Evolutionary conservation across 768 basidiomycete genomes (phyloP).

Genomic region (Lentinula detonsa): DNA sequence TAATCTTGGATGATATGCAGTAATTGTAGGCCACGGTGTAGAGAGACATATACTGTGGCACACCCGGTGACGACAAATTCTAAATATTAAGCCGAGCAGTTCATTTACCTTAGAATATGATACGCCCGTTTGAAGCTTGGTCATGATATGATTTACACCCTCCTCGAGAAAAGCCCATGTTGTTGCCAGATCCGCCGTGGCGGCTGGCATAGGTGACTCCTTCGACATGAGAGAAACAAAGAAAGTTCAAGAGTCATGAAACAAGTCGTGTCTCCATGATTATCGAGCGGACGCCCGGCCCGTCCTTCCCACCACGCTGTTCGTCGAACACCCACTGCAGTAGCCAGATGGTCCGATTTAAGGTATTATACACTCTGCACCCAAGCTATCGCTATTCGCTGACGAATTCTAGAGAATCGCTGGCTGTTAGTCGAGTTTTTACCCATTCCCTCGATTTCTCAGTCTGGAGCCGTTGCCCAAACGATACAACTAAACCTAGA

Average conservation of each 20-base stretch:
- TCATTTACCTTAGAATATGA: conserved; percentile 64
- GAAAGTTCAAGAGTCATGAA: not conserved
- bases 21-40: conserved; percentile 98
- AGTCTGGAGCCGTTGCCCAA: not conserved
- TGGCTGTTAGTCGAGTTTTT: conserved; percentile 89
- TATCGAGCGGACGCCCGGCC: not conserved
- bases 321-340: too few species aligned
- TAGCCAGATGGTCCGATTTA: conserved; percentile 60
- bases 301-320: not conserved
- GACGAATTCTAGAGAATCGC: conserved; percentile 52
- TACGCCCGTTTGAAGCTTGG: conserved; percentile 81
- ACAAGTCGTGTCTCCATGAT: not conserved
- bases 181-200: conserved; percentile 63
- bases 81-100: not conserved
- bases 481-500: conserved; percentile 28
- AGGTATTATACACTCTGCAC: conserved; percentile 28
- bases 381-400: conserved; percentile 4
- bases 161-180: conserved; percentile 89
- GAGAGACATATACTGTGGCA: conserved; percentile 74
- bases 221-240: not conserved
- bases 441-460: conserved; percentile 24
- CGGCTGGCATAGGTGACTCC: conserved; percentile 2
- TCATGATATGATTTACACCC: conserved; percentile 89
- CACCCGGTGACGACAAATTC: conserved; percentile 12
- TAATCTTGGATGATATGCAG: conserved; percentile 82